phyloP scores from a whole-genome alignment of 805 yeast genomes.

The Nakazawaea holstii region DNA sequence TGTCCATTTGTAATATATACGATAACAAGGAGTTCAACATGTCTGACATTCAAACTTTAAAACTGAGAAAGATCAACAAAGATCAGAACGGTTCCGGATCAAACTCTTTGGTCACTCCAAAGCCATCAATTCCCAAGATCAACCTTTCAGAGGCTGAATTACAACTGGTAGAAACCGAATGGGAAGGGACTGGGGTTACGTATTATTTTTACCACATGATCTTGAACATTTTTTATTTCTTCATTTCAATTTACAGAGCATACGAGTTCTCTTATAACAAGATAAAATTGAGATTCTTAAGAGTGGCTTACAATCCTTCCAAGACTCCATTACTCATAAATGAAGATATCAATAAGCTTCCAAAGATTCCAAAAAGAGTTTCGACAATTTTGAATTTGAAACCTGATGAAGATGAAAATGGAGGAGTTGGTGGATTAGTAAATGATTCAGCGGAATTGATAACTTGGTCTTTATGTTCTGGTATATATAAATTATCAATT shows the following conservation, averaged over 20 bases:
- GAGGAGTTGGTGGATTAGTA: conserved; percentile 79
- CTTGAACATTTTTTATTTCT: conserved; percentile 45
- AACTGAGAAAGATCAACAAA: not conserved
- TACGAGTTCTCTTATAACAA: conserved; percentile 47
- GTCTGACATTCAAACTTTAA: not conserved
- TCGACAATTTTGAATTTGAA: conserved; percentile 72
- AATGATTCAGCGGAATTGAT: conserved; percentile 71
- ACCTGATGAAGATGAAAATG: conserved; percentile 79
- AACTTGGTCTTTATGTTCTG: conserved; percentile 90
- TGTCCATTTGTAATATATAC: too few species aligned
- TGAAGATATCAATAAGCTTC: conserved; percentile 67
- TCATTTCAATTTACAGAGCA: conserved; percentile 52
- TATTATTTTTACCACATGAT: conserved; percentile 41
- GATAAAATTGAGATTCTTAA: conserved; percentile 50
- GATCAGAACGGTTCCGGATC: too few species aligned
- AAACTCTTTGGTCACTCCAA: too few species aligned
- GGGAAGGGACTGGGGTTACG: conserved; percentile 1
- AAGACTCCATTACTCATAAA: conserved; percentile 82
- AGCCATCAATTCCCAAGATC: too few species aligned
- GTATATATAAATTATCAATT: conserved; percentile 62
- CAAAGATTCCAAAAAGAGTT: conserved; percentile 72
- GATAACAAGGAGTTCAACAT: not conserved
- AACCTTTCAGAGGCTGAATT: not conserved
- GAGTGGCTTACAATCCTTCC: conserved; percentile 61
- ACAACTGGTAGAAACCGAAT: not conserved